These are phyloP conservation scores for Malassezia nana DNA, from an alignment of 1,284 basidiomycete species.

Conservation along the genomic window DNA sequence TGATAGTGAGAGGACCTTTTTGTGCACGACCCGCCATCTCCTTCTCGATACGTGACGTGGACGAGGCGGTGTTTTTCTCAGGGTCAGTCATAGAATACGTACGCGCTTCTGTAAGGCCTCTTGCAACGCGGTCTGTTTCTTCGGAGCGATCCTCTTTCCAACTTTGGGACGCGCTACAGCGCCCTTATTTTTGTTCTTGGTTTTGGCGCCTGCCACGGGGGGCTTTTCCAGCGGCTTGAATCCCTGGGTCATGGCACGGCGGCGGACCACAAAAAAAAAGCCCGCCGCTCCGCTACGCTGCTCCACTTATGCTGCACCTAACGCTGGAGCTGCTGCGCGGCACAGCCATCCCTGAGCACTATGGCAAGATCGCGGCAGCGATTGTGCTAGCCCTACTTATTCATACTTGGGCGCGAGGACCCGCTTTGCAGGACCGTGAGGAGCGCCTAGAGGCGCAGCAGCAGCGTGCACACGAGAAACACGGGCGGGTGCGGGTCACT, in stretches of 20 bases:
- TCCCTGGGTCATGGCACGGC: slow-evolving; percentile 11
- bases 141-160: slow-evolving; percentile 12
- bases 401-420: slow-evolving; percentile 30
- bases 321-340: slow-evolving; percentile 20
- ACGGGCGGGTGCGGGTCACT: slow-evolving; percentile 5
- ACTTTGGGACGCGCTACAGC: slow-evolving; percentile 1
- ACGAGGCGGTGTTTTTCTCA: slow-evolving; percentile 14
- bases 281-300: neutral
- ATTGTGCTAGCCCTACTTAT: slow-evolving; percentile 21
- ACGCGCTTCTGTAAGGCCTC: slow-evolving; percentile 15
- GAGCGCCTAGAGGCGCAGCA: slow-evolving; percentile 7
- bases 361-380: slow-evolving; percentile 19
- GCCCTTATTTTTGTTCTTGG: slow-evolving; percentile 6
- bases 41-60: slow-evolving; percentile 13
- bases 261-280: neutral
- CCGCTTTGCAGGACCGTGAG: slow-evolving; percentile 23
- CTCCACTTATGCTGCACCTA: slow-evolving; percentile 30
- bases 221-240: slow-evolving; percentile 18
- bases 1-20: slow-evolving; percentile 16
- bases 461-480: neutral
- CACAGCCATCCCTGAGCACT: slow-evolving; percentile 23
- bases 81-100: neutral
- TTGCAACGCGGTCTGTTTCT: slow-evolving; percentile 9
- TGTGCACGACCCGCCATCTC: slow-evolving; percentile 15
- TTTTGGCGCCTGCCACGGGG: neutral